phyloP scores from a whole-genome alignment of 768 basidiomycete genomes.

The Leccinum olivaceopallidum region DNA sequence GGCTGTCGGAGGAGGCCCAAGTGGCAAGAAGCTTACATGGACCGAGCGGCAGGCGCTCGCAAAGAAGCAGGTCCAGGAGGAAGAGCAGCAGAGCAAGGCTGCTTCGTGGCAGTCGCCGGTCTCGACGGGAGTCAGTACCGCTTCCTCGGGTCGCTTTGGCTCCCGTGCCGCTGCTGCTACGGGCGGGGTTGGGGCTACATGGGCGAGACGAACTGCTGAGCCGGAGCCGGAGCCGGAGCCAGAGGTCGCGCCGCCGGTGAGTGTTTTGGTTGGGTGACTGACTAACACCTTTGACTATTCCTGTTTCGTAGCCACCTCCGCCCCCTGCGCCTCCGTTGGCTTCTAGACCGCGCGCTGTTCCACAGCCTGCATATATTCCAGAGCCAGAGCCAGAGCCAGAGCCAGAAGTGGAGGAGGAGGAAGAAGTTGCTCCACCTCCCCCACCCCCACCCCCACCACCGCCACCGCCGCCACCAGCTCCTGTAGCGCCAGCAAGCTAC shows the following conservation, averaged over 20 bases:
- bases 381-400: constrained; percentile 23
- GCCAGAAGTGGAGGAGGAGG: constrained; percentile 14
- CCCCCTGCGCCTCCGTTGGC: constrained; percentile 27
- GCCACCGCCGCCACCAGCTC: constrained; percentile 17
- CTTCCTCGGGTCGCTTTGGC: constrained; percentile 41
- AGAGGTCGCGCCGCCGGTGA: constrained; percentile 32
- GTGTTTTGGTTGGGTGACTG: constrained; percentile 10
- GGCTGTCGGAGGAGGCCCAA: constrained; percentile 27
- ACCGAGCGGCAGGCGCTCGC: constrained; percentile 89
- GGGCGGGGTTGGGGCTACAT: constrained; percentile 27
- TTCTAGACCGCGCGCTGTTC: constrained; percentile 22
- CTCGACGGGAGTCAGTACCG: constrained; percentile 33
- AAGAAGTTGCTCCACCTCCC: constrained; percentile 12
- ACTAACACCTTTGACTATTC: not conserved
- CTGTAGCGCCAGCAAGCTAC: constrained; percentile 19
- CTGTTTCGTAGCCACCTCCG: constrained; percentile 23
- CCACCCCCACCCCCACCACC: constrained; percentile 32
- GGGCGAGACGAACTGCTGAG: constrained; percentile 19
- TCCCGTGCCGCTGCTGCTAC: constrained; percentile 29
- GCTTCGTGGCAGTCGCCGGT: constrained; percentile 48
- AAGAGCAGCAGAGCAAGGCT: constrained; percentile 61
- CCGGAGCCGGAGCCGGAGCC: constrained; percentile 29
- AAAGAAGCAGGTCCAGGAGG: constrained; percentile 83
- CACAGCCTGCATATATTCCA: constrained; percentile 16
- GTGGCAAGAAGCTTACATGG: constrained; percentile 87